Evolutionary conservation across 495 filamentous ascomycete species (phyloP), one percentile per base, ranked within the genome.

Genomic region (Talaromyces ruber): DNA sequence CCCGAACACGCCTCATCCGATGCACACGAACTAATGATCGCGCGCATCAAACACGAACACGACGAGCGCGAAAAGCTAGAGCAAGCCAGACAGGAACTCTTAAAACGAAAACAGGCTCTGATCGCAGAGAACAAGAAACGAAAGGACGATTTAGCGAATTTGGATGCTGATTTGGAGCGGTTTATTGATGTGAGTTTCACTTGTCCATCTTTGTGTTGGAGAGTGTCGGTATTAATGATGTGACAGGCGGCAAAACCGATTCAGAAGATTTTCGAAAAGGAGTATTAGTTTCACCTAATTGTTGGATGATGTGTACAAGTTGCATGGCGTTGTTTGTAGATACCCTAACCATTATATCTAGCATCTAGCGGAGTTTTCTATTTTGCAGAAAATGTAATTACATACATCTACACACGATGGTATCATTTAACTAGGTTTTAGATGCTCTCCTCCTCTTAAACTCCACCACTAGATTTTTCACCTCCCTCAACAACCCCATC

Each of bases 51-150:
- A 62, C 90, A 97, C 72, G 94, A 98, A 75, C 85, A 92, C 65
- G 81, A 81, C 32, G 91, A 93, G 64, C 87, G 94, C 18, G 88
- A 96, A 76, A 84, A 87, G 24, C 79, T 98, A 9, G 95, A 98
- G 68, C 88, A 91, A 72, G 86, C 89, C 62, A 83, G 95, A 43
- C 91, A 92, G 72, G 89, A 88, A 64, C 79, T 97, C 26, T 74
- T 97, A 59, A 93, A 91, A 79, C 86, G 88, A 70, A 98, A 98
- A 69, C 91, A 96, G 71, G 88, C 86, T 56, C 79, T 98, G 60
- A 95, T 95, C 60, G 87, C 90, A 6, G 93, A 97, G 67, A 97
- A 97, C 67, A 96, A 96, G 79, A 96, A 91, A 76, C 81, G 93
- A 57, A 93, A 94, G 72, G 93, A 97, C 60, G 91, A 98, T 70